Evolutionary conservation across 164 flowering plant species (phyloP), one percentile per base, ranked within the genome.

Genomic region (Buxus sempervirens): DNA sequence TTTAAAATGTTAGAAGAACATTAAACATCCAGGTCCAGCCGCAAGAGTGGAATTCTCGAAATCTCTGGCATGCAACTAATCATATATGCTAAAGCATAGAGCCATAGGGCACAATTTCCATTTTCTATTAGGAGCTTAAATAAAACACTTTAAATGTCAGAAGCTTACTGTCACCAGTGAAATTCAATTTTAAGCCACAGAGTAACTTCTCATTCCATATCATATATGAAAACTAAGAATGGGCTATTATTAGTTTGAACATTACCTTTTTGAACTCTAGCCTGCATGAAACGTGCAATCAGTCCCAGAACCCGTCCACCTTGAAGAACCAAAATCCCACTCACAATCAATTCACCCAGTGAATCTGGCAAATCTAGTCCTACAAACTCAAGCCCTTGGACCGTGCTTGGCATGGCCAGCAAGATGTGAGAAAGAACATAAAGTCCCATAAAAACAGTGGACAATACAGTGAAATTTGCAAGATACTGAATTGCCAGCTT

Each of bases 321-420:
- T 75, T 91, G 97, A 70, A 95, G 90, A 78, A 88, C 91, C 67
- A 95, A 77, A 28, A 95, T 73, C 51, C 83, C 90, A 76, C 87
- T 79, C 28, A 89, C 95, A 67, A 91, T 76, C 66, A 91, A 74
- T 78, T 91, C 98, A 64, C 96, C 98, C 76, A 95, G 75, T 65
- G 97, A 91, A 79, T 95, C 98, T 51, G 98, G 98, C 76, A 95
- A 83, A 77, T 95, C 98, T 48, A 95, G 84, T 58, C 98, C 98
- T 54, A 76, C 80, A 83, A 95, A 90, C 79, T 95, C 98, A 69
- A 95, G 90, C 61, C 98, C 98, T 74, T 91, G 96, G 69, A 85
- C 75, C 23, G 85, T 70, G 78, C 83, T 79, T 54, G 97, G 88
- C 64, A 65, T 66, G 15, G 86, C 76, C 22, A 95, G 68, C 80